Evolutionary conservation across 768 basidiomycete genomes (phyloP), one percentile per base, ranked within the genome.

Genomic region (Hericium alpestre): DNA sequence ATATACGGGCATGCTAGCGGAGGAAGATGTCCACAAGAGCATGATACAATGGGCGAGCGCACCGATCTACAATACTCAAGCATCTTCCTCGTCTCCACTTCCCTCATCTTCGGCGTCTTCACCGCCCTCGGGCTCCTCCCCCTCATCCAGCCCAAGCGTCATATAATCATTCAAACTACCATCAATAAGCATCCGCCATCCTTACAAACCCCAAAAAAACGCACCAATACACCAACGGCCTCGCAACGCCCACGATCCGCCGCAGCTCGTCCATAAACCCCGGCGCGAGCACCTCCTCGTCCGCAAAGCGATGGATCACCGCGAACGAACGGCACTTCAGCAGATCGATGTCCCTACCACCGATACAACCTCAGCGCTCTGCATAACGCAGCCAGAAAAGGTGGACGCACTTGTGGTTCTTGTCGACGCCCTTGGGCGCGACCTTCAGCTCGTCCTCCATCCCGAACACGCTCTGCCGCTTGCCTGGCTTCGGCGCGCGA

Each of bases 351-450:
- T 97, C 92, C 69, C 86, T 89, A 58, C 16, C 38, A 12, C 22
- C 13, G 25, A 27, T 48, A 53, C 16, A 39, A 27, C 25, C 4
- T 39, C 9, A 58, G 51, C 25, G 40, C 20, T 55, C 39, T 39
- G 51, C 25, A 38, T 13, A 18, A 27, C 18, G 5, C 43, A 57
- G 16, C 39, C 38, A n/a, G 3, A 16, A 11, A 13, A 23, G 18
- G 23, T 15, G 37, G 10, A 64, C 77, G 16, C 56, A 90, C 88
- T 76, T 75, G 67, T 97, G 93, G 32, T 77, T 78, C 70, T 93
- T 98, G 53, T 81, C 80, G 9, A 95, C 72, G 0, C 93, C 94
- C 65, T 96, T 97, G 1, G 94, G 94, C 5, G 93, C 90, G 0
- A 82, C 83, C 72, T 96, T 97, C 32, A 96, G 73, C 66, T 92